These are phyloP conservation scores for Eucalyptus virginea DNA, from an alignment of 345 rosid species.

Conservation along the genomic window DNA sequence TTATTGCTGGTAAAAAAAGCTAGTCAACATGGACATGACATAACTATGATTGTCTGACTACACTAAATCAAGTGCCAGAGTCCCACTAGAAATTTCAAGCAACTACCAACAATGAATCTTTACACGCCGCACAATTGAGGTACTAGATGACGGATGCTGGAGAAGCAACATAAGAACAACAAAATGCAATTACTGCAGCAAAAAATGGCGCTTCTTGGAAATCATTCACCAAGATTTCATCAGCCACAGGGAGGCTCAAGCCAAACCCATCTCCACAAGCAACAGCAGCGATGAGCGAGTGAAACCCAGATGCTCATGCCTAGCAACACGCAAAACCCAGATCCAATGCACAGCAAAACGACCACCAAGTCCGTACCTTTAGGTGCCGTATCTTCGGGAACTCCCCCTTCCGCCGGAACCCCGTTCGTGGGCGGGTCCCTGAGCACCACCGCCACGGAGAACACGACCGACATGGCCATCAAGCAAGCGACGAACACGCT, in stretches of 20 bases:
- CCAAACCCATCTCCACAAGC: not conserved
- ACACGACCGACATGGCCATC: constrained; percentile 22
- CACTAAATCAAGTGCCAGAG: not conserved
- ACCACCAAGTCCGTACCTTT: constrained; percentile 7
- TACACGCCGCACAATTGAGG: not conserved
- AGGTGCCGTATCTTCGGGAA: not conserved
- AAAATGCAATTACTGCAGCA: not conserved
- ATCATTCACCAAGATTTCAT: not conserved
- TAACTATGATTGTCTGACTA: not conserved
- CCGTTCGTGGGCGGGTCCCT: constrained; percentile 28
- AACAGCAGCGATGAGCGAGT: not conserved
- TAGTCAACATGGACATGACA: not conserved
- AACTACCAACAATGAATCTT: not conserved
- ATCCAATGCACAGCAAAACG: not conserved
- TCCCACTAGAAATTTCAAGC: not conserved
- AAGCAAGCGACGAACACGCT: constrained; percentile 13
- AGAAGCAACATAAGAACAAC: not conserved
- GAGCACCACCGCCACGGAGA: constrained; percentile 31
- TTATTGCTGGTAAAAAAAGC: not conserved
- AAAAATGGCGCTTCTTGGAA: not conserved
- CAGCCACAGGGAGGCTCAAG: not conserved
- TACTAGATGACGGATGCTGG: not conserved
- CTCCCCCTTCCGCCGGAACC: not conserved
- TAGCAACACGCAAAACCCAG: not conserved
- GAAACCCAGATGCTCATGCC: not conserved